Conservation (phyloP, 2,329 filamentous ascomycete species). For the Drechslerella coelobrocha region DNA sequence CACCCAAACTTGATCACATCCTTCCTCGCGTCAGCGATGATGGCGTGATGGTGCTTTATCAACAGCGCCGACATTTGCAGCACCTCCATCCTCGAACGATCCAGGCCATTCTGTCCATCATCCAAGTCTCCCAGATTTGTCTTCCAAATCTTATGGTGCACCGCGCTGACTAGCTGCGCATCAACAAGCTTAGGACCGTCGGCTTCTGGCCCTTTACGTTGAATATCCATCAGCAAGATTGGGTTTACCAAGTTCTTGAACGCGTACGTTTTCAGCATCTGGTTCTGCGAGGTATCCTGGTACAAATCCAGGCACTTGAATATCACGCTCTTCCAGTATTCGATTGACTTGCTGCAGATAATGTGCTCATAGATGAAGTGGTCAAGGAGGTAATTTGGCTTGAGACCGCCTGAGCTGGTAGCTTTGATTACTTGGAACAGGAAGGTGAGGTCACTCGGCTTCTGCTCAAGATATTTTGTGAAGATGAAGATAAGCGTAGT, state of each 20-base stretch:
- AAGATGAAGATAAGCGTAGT: constrained; percentile 87
- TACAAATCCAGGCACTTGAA: constrained; percentile 88
- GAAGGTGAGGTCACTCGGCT: constrained; percentile 78
- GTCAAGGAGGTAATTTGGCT: constrained; percentile 75
- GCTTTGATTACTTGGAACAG: constrained; percentile 80
- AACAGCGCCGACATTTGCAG: constrained; percentile 93
- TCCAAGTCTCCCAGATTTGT: constrained; percentile 80
- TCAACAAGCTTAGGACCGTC: constrained; percentile 79
- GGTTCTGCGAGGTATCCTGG: constrained; percentile 75
- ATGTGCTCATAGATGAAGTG: constrained; percentile 84
- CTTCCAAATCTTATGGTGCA: constrained; percentile 93
- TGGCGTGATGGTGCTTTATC: constrained; percentile 89
- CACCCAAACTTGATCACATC: constrained; percentile 99
- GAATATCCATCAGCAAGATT: constrained; percentile 94
- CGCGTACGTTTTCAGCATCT: constrained; percentile 90
- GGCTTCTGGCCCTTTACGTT: constrained; percentile 74
- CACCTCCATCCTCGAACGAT: constrained; percentile 94
- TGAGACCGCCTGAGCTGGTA: constrained; percentile 82
- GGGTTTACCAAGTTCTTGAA: constrained; percentile 93
- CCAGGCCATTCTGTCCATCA: constrained; percentile 85
- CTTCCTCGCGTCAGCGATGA: constrained; percentile 89
- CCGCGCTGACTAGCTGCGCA: constrained; percentile 81
- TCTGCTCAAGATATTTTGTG: constrained; percentile 76
- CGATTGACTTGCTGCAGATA: constrained; percentile 81
- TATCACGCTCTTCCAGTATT: constrained; percentile 82